Base-by-base conservation (phyloP, 768 basidiomycete genomes). In the Xerocomellus intermedius region DNA sequence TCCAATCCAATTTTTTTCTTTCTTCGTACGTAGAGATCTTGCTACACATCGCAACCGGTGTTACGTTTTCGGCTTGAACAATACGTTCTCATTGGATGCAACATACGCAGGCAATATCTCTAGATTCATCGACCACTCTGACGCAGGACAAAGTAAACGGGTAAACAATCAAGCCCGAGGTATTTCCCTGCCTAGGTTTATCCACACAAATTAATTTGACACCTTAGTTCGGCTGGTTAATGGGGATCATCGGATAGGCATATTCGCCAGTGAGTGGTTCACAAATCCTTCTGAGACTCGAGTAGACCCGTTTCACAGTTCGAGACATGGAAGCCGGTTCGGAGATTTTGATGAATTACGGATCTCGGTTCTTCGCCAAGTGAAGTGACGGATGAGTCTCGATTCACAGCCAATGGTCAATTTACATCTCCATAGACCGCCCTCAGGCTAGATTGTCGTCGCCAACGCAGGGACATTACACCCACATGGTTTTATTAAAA, bases 81-180 rank as follows among this genome's bases (percentile, higher is more conserved):
- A 64, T 0, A 65, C 68, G 0, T 61, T 78, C 28, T 72, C 76
- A 8, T 61, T 89, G n/a, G 89, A 91, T 64, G 73, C 81, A 30
- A 68, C 77, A 17, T 75, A 72, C 35, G 77, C 73, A 1, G 87
- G 86, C 5, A 89, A 89, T 54, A 74, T 77, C 38, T 75, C 86
- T n/a, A 76, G 87, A 14, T 89, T 83, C 60, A 82, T 90, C 50
- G 87, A 91, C 61, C 88, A 91, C 73, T 21, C 60, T 43, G 45
- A 54, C 55, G 47, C 58, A 42, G 17, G 65, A 71, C 4, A 38
- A 36, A 37, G 58, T 10, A 56, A 32, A 16, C 59, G 33, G 22
- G 59, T 50, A 13, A 89, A 85, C 60, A 81, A 79, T 55, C 47
- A 56, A 1, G 82, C 82, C 0, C 61, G 54, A 52, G 75, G 84